Evolutionary conservation across 139 green algal genomes (phyloP), one percentile per base, ranked within the genome.

Genomic region (Mesostigma viride): DNA sequence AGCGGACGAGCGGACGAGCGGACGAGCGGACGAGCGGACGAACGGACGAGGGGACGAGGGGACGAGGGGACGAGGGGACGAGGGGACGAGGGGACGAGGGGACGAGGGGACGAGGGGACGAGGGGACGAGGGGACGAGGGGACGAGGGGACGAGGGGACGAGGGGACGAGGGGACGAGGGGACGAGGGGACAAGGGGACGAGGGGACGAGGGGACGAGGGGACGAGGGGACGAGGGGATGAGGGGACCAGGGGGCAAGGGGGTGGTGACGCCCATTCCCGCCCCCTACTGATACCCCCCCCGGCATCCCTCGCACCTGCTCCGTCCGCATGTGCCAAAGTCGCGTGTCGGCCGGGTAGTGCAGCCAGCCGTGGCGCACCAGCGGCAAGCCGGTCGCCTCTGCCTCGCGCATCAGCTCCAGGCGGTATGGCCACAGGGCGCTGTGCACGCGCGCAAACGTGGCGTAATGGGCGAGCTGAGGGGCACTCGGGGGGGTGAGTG

Each of bases 311-410:
- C 6, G 6, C 36, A 6, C 36, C 36, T 48, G 36, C 36, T 11
- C 6, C 6, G 36, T 22, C 36, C 6, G 11, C 36, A 11, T 48
- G 36, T 22, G 6, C 44, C 56, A 24, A 30, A 70, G 44, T 20
- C 28, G n/a, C n/a, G 4, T 40, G 40, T 75, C 73, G n/a, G 72
- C 14, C 0, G 74, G 33, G 66, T 77, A 81, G 66, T 81, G 70
- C 51, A 81, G 65, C 11, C 76, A 75, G 32, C 71, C 32, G 58
- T 73, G 57, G 1, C 74, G 51, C 40, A 72, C 62, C 20, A 81
- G 28, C 4, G 74, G 74, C 36, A 70, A 28, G 1, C 74, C 74
- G 5, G 56, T 70, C 2, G 28, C 11, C 32, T 58, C 31, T 0
- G 63, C 67, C 59, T 81, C 74, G 8, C 48, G 48, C 67, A 79